Percentiles rank a stretch among this genome's conserved stretches.
Conservation (phyloP, 768 basidiomycete species). For the Dictyophora rubrovolvata region DNA sequence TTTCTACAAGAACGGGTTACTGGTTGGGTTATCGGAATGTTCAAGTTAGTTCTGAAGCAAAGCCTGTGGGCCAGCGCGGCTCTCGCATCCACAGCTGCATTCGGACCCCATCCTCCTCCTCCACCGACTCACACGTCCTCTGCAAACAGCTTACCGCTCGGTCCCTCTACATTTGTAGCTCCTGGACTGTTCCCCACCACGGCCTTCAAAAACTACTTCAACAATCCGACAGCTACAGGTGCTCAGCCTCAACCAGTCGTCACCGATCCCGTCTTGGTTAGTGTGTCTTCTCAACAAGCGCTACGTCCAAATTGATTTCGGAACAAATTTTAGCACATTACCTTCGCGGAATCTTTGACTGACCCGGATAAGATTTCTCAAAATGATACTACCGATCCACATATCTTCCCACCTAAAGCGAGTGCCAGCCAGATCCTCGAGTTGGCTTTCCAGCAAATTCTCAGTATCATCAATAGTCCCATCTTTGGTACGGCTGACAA, state of each 20-base stretch:
- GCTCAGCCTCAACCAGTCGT: conserved; percentile 71
- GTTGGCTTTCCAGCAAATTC: conserved; percentile 42
- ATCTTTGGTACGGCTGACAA: conserved; percentile 31
- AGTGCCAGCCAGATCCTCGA: conserved; percentile 35
- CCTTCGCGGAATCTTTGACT: conserved; percentile 53
- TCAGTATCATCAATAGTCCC: conserved; percentile 40
- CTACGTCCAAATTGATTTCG: conserved; percentile 10
- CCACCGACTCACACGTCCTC: neutral
- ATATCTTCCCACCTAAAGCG: conserved; percentile 51
- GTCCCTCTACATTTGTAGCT: conserved; percentile 43
- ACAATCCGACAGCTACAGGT: conserved; percentile 60
- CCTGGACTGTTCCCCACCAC: conserved; percentile 59
- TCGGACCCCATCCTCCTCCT: neutral
- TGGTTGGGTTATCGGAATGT: neutral
- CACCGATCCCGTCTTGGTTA: conserved; percentile 58
- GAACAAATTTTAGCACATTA: conserved; percentile 33
- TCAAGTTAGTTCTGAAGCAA: neutral
- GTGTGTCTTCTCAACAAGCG: conserved; percentile 5
- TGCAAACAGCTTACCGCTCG: neutral
- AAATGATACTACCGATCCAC: conserved; percentile 53
- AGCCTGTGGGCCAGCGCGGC: neutral
- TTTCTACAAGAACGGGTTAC: neutral
- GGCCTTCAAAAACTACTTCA: conserved; percentile 56
- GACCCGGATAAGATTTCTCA: conserved; percentile 49
- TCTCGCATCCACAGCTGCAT: neutral